These are phyloP conservation scores for Epicoccum sorghinum DNA, from an alignment of 2,329 filamentous ascomycete genomes.

Conservation along the genomic window DNA sequence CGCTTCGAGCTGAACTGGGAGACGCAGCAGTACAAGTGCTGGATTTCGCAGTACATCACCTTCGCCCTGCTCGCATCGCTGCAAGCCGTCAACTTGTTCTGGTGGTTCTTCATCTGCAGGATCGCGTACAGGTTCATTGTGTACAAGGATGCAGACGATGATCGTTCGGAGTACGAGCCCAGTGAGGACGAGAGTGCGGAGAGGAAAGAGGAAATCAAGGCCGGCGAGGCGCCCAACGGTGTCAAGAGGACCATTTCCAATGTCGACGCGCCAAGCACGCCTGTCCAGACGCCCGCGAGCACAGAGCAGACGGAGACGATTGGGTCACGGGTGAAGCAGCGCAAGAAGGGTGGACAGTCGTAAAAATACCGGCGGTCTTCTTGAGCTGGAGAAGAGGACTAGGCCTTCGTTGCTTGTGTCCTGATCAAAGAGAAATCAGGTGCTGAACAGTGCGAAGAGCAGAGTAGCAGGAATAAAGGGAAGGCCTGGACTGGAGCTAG, in stretches of 20 bases:
- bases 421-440: too few species aligned
- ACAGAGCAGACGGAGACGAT: slow-evolving; percentile 17
- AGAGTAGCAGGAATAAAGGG: too few species aligned
- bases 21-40: slow-evolving; percentile 77
- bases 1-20: slow-evolving; percentile 80
- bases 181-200: slow-evolving; percentile 54
- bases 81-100: slow-evolving; percentile 80
- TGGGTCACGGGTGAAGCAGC: slow-evolving; percentile 19
- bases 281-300: neutral
- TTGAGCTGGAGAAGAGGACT: too few species aligned
- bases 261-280: slow-evolving; percentile 7
- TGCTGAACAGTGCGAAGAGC: too few species aligned
- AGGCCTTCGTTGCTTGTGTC: too few species aligned
- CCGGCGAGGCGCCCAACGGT: neutral
- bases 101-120: slow-evolving; percentile 77
- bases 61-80: slow-evolving; percentile 67
- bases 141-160: slow-evolving; percentile 68
- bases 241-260: slow-evolving; percentile 3
- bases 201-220: slow-evolving; percentile 20
- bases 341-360: slow-evolving; percentile 18
- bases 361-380: too few species aligned
- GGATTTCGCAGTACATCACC: slow-evolving; percentile 71
- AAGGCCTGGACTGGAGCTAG: too few species aligned
- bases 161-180: slow-evolving; percentile 70
- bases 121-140: slow-evolving; percentile 75